Evolutionary conservation across 2,329 filamentous ascomycete genomes (phyloP), one percentile per base, ranked within the genome.

Genomic region (Zymoseptoria crescenta): DNA sequence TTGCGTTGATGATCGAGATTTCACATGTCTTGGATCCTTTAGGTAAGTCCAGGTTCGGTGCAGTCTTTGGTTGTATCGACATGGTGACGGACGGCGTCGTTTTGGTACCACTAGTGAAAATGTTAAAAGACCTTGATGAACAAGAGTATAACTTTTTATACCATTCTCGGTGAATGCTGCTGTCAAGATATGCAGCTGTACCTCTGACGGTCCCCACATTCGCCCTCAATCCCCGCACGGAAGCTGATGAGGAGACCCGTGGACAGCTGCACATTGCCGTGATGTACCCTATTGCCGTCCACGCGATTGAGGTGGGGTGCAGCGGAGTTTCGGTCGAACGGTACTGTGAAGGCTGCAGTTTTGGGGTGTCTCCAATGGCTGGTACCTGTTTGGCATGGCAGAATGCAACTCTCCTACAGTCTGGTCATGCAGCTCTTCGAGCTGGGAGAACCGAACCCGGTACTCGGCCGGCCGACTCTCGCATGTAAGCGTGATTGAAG

Each of bases 1-100:
- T 65, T 21, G 55, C 61, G 45, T 65, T 59, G 29, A 65, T 65
- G 41, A 63, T 63, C 5, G 59, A 62, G 16, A 65, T 58, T 48
- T 62, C 54, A 49, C 63, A 65, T n/a, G 55, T 52, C 21, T 54
- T 55, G 35, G 59, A 45, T 8, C 63, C 59, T 27, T 59, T 59
- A 13, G 61, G 63, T 3, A 65, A 59, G 50, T 59, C 59, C 35
- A 63, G 54, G 19, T 56, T 50, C 7, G 63, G 58, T 21, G 61
- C 59, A 49, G 58, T 54, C 9, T 62, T 55, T 27, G 58, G 50
- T 27, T 60, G 54, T 3, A 56, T 51, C 8, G 63, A 62, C 63
- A 65, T 65, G 10, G 20, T 63, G 53, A 16, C 50, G 7, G 21
- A 7, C 8, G n/a, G 16, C 50, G 8, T 21, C 9, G 9, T 8